Conservation (phyloP, 805 yeast genomes). For the Myxozyma mucilagina region DNA sequence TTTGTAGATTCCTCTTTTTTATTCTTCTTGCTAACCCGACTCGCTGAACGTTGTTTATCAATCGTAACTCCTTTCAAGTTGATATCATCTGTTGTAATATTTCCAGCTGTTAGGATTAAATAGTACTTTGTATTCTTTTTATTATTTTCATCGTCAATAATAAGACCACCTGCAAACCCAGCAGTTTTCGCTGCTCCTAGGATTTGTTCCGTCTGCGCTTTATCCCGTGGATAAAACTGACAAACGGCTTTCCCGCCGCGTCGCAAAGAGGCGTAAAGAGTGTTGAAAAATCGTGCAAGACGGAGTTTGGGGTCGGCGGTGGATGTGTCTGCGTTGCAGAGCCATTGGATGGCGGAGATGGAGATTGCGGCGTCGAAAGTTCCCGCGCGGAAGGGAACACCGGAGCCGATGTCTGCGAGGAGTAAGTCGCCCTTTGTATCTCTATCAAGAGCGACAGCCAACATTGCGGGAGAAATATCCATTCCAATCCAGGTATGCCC, state of each 20-base stretch:
- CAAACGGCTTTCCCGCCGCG: slow-evolving; percentile 98
- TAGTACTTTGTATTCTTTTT: slow-evolving; percentile 90
- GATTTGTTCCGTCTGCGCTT: slow-evolving; percentile 75
- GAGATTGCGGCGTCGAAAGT: slow-evolving; percentile 95
- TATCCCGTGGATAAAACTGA: slow-evolving; percentile 93
- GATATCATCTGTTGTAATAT: slow-evolving; percentile 50
- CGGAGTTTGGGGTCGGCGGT: slow-evolving; percentile 81
- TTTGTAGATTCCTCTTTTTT: slow-evolving; percentile 71
- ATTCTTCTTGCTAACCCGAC: slow-evolving; percentile 43
- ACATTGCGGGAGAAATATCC: slow-evolving; percentile 95
- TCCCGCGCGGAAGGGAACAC: slow-evolving; percentile 94
- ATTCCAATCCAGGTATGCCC: slow-evolving; percentile 94
- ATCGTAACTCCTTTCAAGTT: slow-evolving; percentile 79
- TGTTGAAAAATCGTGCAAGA: slow-evolving; percentile 77
- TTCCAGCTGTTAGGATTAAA: slow-evolving; percentile 84
- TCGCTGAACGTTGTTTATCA: slow-evolving; percentile 50
- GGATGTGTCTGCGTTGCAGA: slow-evolving; percentile 90
- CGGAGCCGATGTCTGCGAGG: slow-evolving; percentile 88
- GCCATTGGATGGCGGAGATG: slow-evolving; percentile 95
- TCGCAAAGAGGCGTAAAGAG: slow-evolving; percentile 78
- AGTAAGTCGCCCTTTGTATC: slow-evolving; percentile 85
- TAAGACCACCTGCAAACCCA: slow-evolving; percentile 95
- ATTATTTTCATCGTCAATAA: slow-evolving; percentile 89
- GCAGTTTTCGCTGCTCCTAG: slow-evolving; percentile 84
- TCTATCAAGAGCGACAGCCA: slow-evolving; percentile 89